These are phyloP conservation scores for Fusarium paranaense DNA, from an alignment of 2,329 filamentous ascomycete genomes.

Conservation along the genomic window DNA sequence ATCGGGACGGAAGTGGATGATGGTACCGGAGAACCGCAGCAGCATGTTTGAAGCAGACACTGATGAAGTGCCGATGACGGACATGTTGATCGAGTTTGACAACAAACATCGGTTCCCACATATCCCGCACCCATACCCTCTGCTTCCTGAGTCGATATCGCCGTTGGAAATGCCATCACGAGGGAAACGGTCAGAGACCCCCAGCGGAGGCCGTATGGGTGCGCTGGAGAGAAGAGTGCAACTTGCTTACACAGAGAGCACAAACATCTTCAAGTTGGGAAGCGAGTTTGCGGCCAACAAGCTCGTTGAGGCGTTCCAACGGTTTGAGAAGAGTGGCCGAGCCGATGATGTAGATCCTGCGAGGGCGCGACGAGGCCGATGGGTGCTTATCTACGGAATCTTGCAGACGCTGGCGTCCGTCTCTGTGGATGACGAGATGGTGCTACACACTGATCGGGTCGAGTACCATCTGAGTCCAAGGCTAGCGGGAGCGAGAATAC, in stretches of 20 bases:
- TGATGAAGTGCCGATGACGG: slow-evolving; percentile 70
- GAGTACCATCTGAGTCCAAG: slow-evolving; percentile 68
- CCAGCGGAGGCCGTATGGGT: slow-evolving; percentile 30
- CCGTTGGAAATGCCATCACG: slow-evolving; percentile 33
- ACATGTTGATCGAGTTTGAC: slow-evolving; percentile 75
- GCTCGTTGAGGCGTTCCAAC: slow-evolving; percentile 66
- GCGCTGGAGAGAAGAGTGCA: slow-evolving; percentile 63
- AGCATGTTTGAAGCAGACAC: slow-evolving; percentile 62
- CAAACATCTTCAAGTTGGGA: slow-evolving; percentile 68
- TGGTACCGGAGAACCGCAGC: slow-evolving; percentile 62
- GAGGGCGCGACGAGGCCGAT: slow-evolving; percentile 68
- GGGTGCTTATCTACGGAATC: slow-evolving; percentile 71
- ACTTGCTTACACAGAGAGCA: slow-evolving; percentile 69
- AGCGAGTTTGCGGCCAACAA: slow-evolving; percentile 62
- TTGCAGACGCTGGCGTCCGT: slow-evolving; percentile 70
- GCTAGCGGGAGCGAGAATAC: slow-evolving; percentile 55
- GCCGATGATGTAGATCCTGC: slow-evolving; percentile 64
- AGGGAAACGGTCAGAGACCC: slow-evolving; percentile 40
- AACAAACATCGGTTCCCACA: slow-evolving; percentile 72
- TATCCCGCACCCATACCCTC: slow-evolving; percentile 74
- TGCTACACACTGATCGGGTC: slow-evolving; percentile 64
- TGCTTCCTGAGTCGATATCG: slow-evolving; percentile 67
- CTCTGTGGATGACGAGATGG: slow-evolving; percentile 66
- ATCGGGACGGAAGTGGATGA: slow-evolving; percentile 73
- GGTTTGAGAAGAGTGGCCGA: slow-evolving; percentile 67